A percentile compares a stretch with the other conserved stretches of the same genome.
Conservation (phyloP, 257 asterid species). For the Solanum verrucosum region DNA sequence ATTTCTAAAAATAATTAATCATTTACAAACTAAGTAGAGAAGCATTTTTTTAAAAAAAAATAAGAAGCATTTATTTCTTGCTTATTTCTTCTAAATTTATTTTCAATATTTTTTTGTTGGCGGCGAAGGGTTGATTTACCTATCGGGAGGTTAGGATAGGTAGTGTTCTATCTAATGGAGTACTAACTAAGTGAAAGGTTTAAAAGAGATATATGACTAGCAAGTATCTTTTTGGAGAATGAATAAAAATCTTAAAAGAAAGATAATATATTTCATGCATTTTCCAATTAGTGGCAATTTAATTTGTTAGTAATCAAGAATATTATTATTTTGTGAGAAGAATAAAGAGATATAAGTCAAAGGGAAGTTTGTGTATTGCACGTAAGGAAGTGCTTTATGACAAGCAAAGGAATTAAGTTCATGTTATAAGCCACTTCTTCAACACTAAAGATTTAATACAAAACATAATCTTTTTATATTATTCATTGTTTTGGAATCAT, state of each 20-base stretch:
- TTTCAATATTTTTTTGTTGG: neutral
- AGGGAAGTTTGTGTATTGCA: neutral
- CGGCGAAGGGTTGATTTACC: no score
- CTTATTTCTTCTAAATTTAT: no score
- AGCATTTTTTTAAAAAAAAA: neutral
- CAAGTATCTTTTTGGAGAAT: accelerated
- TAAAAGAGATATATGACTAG: neutral
- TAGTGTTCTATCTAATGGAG: no score
- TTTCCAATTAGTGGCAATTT: neutral
- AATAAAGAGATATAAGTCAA: neutral
- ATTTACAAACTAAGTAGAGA: neutral
- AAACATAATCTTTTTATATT: neutral
- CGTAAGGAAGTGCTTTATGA: neutral
- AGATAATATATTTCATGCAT: neutral
- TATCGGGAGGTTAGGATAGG: no score
- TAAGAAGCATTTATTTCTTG: no score
- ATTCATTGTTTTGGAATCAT: neutral
- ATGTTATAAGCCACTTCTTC: neutral
- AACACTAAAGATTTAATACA: neutral
- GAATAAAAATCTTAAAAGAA: no score
- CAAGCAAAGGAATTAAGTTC: neutral
- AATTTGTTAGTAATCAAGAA: neutral
- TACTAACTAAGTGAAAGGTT: neutral
- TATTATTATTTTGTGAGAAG: neutral
- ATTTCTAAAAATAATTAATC: neutral